Evolutionary conservation across 768 basidiomycete genomes (phyloP).

Genomic region (Leucocoprinus birnbaumii): DNA sequence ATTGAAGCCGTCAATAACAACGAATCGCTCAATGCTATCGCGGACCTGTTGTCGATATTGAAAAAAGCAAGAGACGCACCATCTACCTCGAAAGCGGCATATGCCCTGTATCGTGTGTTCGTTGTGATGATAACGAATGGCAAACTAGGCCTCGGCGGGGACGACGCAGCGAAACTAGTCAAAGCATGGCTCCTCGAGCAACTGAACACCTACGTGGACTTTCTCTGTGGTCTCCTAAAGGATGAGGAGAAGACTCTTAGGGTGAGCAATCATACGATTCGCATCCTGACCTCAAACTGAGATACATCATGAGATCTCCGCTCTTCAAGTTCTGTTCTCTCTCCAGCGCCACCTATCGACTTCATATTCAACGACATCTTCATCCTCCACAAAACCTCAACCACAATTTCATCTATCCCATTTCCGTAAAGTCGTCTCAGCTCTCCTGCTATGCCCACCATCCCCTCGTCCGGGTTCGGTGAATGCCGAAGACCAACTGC

Average conservation of each 20-base stretch:
- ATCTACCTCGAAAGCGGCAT: constrained; percentile 70
- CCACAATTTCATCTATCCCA: constrained; percentile 69
- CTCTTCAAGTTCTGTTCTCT: constrained; percentile 74
- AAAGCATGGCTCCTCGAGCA: constrained; percentile 80
- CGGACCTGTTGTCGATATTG: constrained; percentile 68
- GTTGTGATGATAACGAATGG: constrained; percentile 57
- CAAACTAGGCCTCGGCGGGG: constrained; percentile 46
- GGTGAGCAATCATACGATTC: constrained; percentile 45
- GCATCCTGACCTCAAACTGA: neutral
- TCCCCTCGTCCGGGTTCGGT: constrained; percentile 33
- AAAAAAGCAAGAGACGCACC: constrained; percentile 44
- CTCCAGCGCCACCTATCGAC: constrained; percentile 77
- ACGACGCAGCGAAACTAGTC: constrained; percentile 61
- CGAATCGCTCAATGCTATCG: constrained; percentile 71
- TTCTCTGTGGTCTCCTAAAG: constrained; percentile 67
- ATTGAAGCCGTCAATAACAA: constrained; percentile 49
- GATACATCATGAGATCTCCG: constrained; percentile 46
- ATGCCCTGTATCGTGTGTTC: constrained; percentile 80
- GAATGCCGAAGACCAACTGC: constrained; percentile 26
- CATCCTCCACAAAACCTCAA: constrained; percentile 31
- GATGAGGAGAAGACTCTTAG: constrained; percentile 74
- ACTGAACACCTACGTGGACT: constrained; percentile 65
- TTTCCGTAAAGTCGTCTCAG: constrained; percentile 62
- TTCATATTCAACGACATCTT: constrained; percentile 38
- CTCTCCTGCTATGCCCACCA: constrained; percentile 58